Evolutionary conservation across 202 grass and related monocot species (phyloP), one percentile per base, ranked within the genome.

Genomic region (Cymbopogon flexuosus): DNA sequence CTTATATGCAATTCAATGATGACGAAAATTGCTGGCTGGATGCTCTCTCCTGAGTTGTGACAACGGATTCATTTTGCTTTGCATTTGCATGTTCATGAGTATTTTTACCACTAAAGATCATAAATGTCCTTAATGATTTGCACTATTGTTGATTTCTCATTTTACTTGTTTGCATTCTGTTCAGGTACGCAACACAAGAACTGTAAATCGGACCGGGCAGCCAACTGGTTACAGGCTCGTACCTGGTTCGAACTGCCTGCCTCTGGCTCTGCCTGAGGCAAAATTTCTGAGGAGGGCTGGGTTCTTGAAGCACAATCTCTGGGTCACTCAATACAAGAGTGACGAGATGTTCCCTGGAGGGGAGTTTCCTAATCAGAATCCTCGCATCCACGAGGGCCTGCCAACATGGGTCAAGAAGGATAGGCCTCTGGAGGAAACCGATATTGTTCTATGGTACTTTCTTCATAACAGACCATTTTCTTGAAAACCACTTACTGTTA

Each of bases 311-410:
- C 96, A 99, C 67, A 99, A 99, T 52, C 92, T 99, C 69, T 99
- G 96, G 96, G 88, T 99, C 16, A 99, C 96, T 68, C 83, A 85
- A 34, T 99, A 96, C 81, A 93, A 88, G 46, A 78, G 89, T 8
- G 85, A 88, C 23, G 96, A 99, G 85, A 91, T 91, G 85, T 99
- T 96, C 66, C 96, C 96, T 10, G 96, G 96, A 65, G 92, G 92
- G 9, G 96, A 99, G 58, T 99, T 99, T 56, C 96, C 96, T 41
- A 99, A 99, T 43, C 96, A 99, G 83, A 99, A 99, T 75, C 96
- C 96, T 34, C 92, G 96, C 31, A 43, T 90, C 64, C 87, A 96
- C 1, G 96, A 99, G 89, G 96, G 96, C 33, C 74, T 99, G 76
- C 62, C 96, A 72, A 99, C 96, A 54, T 99, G 96, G 96, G 96